Evolutionary conservation across 257 asterid species (phyloP), one percentile per base, ranked within the genome.

Genomic region (Leonotis leonurus): DNA sequence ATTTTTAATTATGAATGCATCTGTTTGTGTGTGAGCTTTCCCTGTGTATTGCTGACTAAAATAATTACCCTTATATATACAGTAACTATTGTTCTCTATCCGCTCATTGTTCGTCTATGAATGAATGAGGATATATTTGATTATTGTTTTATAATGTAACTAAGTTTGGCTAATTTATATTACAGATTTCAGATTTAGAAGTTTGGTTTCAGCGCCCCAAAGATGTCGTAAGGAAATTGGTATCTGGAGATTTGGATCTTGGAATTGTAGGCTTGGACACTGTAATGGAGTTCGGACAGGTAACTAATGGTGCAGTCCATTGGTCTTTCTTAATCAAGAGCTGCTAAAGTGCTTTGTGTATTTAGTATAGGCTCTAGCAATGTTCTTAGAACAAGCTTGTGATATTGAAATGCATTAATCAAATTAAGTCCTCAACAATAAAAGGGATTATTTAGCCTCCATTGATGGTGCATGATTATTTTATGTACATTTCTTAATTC

Each of bases 141-240:
- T 44, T 67, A 33, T 35, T 33, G 40, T 3, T 46, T 27, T 26
- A 17, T 36, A 52, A 21, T 48, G 36, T 68, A 68, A 62, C 64
- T 22, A 35, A 69, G 39, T 45, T 12, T 39, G 22, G 46, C 65
- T 50, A 41, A 9, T 55, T 18, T 51, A 54, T 75, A 21, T 73
- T 65, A 44, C 92, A 92, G 99, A 75, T 92, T 62, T 62, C 91
- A 21, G 80, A 85, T 71, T 65, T 92, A 70, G 96, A 92, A 76
- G 97, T 92, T 46, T 92, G 99, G 99, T 86, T 80, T 82, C 99
- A 92, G 74, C 90, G 99, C 80, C 99, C 97, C 27, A 92, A 92
- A 76, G 99, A 92, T 56, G 77, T 92, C 3, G 97, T 92, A 67
- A 79, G 99, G 76, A 92, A 89, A 74, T 78, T 92, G 80, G 81